These are phyloP conservation scores for Haematococcus sp. DNA, from an alignment of 139 green algal genomes.

Conservation along the genomic window DNA sequence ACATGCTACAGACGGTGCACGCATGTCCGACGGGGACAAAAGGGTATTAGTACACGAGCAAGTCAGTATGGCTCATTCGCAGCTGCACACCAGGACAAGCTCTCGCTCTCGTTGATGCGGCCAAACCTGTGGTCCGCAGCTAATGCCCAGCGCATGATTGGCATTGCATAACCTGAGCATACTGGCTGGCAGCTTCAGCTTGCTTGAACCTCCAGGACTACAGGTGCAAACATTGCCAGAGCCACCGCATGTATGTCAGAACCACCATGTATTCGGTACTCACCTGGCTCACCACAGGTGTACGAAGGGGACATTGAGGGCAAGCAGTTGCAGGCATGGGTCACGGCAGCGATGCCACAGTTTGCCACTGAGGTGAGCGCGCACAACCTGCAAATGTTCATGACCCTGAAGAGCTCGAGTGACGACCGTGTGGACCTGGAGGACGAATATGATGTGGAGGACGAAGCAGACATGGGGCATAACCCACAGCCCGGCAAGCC, in stretches of 20 bases:
- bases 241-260: no score
- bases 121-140: no score
- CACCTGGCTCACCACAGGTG: neutral
- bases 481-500: neutral
- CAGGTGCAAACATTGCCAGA: no score
- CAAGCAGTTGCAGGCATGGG: conserved; percentile 34
- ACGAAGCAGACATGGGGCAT: neutral
- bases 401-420: no score
- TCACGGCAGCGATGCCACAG: conserved; percentile 18
- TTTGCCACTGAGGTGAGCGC: no score
- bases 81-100: neutral
- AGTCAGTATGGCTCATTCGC: neutral
- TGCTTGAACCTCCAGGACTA: no score
- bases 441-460: neutral
- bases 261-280: no score
- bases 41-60: neutral
- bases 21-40: neutral
- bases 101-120: neutral
- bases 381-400: neutral
- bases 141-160: neutral
- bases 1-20: neutral
- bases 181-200: no score
- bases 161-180: no score
- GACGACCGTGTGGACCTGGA: no score
- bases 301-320: conserved; percentile 23